These are phyloP conservation scores for Sporothrix pallida DNA, from an alignment of 2,329 filamentous ascomycete species.

Conservation along the genomic window DNA sequence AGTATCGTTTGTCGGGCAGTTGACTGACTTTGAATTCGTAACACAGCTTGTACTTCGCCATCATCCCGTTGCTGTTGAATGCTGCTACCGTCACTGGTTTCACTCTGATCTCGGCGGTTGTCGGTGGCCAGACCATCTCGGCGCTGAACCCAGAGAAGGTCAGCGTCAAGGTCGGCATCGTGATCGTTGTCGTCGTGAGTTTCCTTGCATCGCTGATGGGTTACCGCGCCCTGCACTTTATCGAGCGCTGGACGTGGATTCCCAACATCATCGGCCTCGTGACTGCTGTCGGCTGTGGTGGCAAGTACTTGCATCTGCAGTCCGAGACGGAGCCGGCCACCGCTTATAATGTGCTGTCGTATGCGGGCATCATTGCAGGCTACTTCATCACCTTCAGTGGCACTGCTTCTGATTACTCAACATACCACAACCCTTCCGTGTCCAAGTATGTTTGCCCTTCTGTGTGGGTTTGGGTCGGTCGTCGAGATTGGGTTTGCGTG, in stretches of 20 bases:
- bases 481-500: background rate
- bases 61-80: conserved; percentile 59
- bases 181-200: conserved; percentile 59
- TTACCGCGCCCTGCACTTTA: conserved; percentile 59
- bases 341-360: conserved; percentile 50
- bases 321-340: conserved; percentile 48
- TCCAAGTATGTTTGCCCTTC: conserved; percentile 43
- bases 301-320: conserved; percentile 56
- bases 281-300: conserved; percentile 60
- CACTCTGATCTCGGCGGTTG: conserved; percentile 60
- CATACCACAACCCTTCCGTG: conserved; percentile 57
- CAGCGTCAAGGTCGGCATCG: conserved; percentile 61
- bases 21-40: background rate
- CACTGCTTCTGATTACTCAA: conserved; percentile 62
- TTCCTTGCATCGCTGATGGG: conserved; percentile 62
- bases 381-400: conserved; percentile 63
- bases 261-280: conserved; percentile 58
- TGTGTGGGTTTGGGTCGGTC: background rate
- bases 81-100: conserved; percentile 64
- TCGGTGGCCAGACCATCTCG: conserved; percentile 60
- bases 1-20: background rate
- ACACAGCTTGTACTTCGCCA: conserved; percentile 54
- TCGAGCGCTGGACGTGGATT: conserved; percentile 63
- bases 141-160: conserved; percentile 54
- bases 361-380: conserved; percentile 55